These are phyloP conservation scores for Boletus huronensis DNA, from an alignment of 768 basidiomycete species.

Conservation along the genomic window DNA sequence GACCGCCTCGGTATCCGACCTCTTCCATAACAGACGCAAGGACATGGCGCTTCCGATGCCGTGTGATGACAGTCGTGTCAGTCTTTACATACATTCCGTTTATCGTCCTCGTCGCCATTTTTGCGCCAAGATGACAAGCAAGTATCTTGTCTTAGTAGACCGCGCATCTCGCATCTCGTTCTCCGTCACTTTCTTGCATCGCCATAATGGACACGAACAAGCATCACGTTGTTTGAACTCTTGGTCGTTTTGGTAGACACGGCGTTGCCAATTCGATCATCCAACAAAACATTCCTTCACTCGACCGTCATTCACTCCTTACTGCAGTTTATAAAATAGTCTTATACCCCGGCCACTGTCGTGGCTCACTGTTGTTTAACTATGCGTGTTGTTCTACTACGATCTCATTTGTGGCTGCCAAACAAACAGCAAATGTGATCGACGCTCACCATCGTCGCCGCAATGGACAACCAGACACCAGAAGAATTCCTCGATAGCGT, in stretches of 20 bases:
- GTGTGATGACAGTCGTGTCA: conserved; percentile 65
- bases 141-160: conserved; percentile 9
- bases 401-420: conserved; percentile 16
- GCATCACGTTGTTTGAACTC: conserved; percentile 7
- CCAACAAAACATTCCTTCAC: conserved; percentile 17
- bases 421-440: conserved; percentile 16
- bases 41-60: conserved; percentile 73
- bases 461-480: conserved; percentile 31
- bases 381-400: conserved; percentile 23
- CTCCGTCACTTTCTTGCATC: conserved; percentile 24
- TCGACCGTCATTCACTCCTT: conserved; percentile 23
- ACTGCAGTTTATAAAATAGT: conserved; percentile 25
- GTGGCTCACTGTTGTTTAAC: conserved; percentile 22
- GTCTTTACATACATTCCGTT: conserved; percentile 77
- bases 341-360: conserved; percentile 24
- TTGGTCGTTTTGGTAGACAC: conserved; percentile 18
- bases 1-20: conserved; percentile 2
- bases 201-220: conserved; percentile 18
- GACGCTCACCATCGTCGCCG: background rate
- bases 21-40: conserved; percentile 51
- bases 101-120: conserved; percentile 68
- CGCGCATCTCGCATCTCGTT: conserved; percentile 6
- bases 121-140: conserved; percentile 38
- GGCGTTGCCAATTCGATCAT: conserved; percentile 7
- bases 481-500: conserved; percentile 60